Percentiles rank a stretch among this genome's conserved stretches.
Evolutionary conservation across 176 grass and related monocot genomes (phyloP).

Genomic region (Thinopyrum elongatum): DNA sequence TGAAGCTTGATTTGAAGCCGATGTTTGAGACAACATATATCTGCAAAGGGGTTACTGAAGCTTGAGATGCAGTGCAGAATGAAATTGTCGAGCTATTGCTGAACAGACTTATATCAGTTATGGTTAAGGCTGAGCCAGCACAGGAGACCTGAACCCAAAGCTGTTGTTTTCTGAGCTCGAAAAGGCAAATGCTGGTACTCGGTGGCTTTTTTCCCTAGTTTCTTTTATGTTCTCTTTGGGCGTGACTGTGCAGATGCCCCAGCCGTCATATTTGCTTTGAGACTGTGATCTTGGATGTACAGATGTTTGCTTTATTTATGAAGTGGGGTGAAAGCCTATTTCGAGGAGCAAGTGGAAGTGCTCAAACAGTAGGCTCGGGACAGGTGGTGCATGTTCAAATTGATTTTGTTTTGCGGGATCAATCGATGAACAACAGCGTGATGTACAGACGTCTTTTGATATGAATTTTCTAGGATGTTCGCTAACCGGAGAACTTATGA

Average conservation of each 20-base stretch:
- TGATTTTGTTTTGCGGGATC: conserved; percentile 18
- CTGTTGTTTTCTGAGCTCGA: conserved; percentile 25
- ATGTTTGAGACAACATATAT: no score
- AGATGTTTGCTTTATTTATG: no score
- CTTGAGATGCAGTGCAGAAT: no score
- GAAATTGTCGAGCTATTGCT: no score
- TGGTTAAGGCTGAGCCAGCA: no score
- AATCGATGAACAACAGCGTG: conserved; percentile 33
- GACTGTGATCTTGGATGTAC: no score
- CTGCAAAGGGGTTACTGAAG: no score
- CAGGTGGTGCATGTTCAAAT: conserved; percentile 34
- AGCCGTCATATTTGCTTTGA: background rate
- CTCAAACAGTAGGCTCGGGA: background rate
- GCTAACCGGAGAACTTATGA: no score
- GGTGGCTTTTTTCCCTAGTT: background rate
- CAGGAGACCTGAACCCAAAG: conserved; percentile 33
- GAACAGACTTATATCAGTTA: no score
- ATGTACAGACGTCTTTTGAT: conserved; percentile 17
- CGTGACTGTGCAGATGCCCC: no score
- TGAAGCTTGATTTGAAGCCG: no score
- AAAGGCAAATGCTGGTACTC: conserved; percentile 22
- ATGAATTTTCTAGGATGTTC: background rate
- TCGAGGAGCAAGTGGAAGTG: conserved; percentile 9
- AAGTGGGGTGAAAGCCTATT: background rate
- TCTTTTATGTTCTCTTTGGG: no score